These are phyloP conservation scores for Plenodomus biglobosus DNA, from an alignment of 2,329 filamentous ascomycete species.

Conservation along the genomic window DNA sequence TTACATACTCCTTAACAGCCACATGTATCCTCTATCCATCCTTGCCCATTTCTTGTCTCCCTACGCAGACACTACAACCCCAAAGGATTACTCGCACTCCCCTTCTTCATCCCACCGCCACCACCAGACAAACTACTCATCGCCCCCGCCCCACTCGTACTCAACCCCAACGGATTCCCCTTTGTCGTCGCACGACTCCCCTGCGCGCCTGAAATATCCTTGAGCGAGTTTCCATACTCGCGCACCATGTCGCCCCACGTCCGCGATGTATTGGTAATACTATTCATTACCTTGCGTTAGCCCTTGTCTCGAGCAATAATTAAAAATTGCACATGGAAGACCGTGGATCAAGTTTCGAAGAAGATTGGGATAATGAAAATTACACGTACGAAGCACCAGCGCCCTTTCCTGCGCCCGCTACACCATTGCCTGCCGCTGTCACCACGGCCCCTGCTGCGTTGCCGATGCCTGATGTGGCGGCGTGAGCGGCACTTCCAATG, in stretches of 20 bases:
- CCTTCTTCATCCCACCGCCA: slow-evolving; percentile 25
- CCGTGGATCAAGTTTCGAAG: no score
- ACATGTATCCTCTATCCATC: not conserved
- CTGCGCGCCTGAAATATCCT: slow-evolving; percentile 50
- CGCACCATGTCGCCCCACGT: slow-evolving; percentile 53
- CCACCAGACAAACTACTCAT: slow-evolving; percentile 25
- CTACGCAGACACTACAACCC: slow-evolving; percentile 38
- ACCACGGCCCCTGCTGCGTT: slow-evolving; percentile 49
- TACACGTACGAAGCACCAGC: slow-evolving; percentile 13
- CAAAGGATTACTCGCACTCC: slow-evolving; percentile 47
- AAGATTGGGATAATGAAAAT: no score
- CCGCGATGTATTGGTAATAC: slow-evolving; percentile 49
- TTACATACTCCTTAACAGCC: no score
- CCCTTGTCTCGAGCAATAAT: no score
- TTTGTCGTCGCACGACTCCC: slow-evolving; percentile 49
- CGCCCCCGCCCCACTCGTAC: slow-evolving; percentile 35
- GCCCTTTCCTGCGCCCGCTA: slow-evolving; percentile 39
- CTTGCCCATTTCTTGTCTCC: no score
- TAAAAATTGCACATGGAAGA: no score
- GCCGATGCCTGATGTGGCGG: slow-evolving; percentile 46
- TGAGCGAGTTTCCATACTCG: slow-evolving; percentile 54
- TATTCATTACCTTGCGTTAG: slow-evolving; percentile 14
- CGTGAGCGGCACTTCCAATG: slow-evolving; percentile 35
- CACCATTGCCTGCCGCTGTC: slow-evolving; percentile 49
- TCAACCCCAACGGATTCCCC: slow-evolving; percentile 51